Conservation (phyloP, 768 basidiomycete species). For the Cytidiella melzeri region DNA sequence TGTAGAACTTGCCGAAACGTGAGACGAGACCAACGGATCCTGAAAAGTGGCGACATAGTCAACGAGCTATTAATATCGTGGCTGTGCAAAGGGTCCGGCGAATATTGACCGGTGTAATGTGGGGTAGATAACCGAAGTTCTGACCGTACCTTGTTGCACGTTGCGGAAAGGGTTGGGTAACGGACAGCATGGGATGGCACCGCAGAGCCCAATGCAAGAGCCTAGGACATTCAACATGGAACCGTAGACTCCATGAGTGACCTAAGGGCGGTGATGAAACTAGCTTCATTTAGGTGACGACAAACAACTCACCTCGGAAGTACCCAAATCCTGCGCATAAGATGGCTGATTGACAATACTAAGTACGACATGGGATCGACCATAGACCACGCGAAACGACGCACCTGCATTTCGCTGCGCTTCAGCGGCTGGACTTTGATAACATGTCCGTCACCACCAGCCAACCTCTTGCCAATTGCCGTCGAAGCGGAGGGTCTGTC, state of each 20-base stretch:
- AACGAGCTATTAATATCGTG: too few species aligned
- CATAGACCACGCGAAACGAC: slow-evolving; percentile 12
- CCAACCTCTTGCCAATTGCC: slow-evolving; percentile 8
- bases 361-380: background rate
- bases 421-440: slow-evolving; percentile 83
- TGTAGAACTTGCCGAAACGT: slow-evolving; percentile 95
- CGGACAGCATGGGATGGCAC: slow-evolving; percentile 81
- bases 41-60: background rate
- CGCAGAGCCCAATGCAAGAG: slow-evolving; percentile 53
- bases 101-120: too few species aligned
- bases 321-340: slow-evolving; percentile 86
- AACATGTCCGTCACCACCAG: slow-evolving; percentile 32
- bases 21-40: slow-evolving; percentile 77
- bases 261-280: slow-evolving; percentile 28
- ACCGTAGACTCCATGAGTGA: slow-evolving; percentile 84
- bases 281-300: background rate
- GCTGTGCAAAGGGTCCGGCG: too few species aligned
- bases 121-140: background rate
- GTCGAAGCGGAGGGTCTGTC: slow-evolving; percentile 25
- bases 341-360: slow-evolving; percentile 52
- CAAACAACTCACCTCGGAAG: slow-evolving; percentile 39
- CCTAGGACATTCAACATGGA: slow-evolving; percentile 74
- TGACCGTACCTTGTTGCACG: slow-evolving; percentile 66
- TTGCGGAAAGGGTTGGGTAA: slow-evolving; percentile 81
- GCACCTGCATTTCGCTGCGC: slow-evolving; percentile 81